Evolutionary conservation across 78 protist species (phyloP), one percentile per base, ranked within the genome.

Genomic region (Anaeramoeba flamelloides): DNA sequence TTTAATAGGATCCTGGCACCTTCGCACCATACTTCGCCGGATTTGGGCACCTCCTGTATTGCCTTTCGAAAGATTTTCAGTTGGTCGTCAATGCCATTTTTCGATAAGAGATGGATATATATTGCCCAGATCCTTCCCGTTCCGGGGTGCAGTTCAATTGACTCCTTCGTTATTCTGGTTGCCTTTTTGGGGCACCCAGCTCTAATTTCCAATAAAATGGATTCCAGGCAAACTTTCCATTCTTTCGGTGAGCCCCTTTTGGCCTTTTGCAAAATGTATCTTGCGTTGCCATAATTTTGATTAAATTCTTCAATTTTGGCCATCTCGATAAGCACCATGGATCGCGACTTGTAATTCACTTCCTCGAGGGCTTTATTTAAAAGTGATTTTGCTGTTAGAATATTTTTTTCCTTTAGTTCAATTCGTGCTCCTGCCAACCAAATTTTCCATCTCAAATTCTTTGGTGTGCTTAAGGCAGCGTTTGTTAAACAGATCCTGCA

Each of bases 11-110:
- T 88, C 77, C 96, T 75, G 0, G 96, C 96, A 36, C 93, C 95
- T 77, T 93, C 96, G 83, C 95, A 92, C 95, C 95, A 93, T 26
- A 93, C 94, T 36, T 93, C 96, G 75, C 96, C 96, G 32, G 91
- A 83, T 74, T 93, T 93, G 40, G 94, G 93, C 22, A 92, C 92
- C 83, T 85, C 83, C 32, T 3, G n/a, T 3, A 87, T 34, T 40
- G 90, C 90, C 32, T 79, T 38, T 34, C 32, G 79, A 85, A 87
- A 88, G 53, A 40, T 74, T 39, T 37, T 2, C 38, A 86, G 76
- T 76, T 89, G 93, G 22, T 77, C 26, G 22, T 76, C 53, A 33
- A 39, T 26, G 32, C 92, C 93, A 22, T 38, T 76, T 32, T 80
- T 36, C 32, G 78, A 81, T 36, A 78, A 64, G 36, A 92, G 87